phyloP scores from a whole-genome alignment of 1,284 basidiomycete species.

The Pseudozyma thailandica region DNA sequence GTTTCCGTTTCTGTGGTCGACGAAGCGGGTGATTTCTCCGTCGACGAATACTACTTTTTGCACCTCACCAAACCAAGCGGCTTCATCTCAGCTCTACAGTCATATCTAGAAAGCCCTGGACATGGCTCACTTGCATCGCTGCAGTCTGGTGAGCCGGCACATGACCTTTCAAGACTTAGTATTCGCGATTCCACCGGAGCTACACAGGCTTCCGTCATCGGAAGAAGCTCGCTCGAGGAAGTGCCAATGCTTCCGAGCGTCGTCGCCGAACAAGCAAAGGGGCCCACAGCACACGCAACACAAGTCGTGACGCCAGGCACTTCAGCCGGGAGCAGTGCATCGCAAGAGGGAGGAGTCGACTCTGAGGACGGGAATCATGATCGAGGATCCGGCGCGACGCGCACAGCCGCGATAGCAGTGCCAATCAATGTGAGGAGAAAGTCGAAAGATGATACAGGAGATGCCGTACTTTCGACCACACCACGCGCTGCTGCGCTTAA shows the following conservation, averaged over 20 bases:
- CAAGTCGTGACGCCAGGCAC: not conserved
- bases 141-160: slow-evolving; percentile 20
- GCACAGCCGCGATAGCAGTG: slow-evolving; percentile 17
- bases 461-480: slow-evolving; percentile 28
- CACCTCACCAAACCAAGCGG: slow-evolving; percentile 42
- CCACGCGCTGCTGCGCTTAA: slow-evolving; percentile 33
- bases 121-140: slow-evolving; percentile 14
- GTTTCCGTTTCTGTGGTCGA: slow-evolving; percentile 57
- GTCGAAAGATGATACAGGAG: slow-evolving; percentile 20
- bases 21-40: slow-evolving; percentile 51
- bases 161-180: slow-evolving; percentile 30
- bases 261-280: not conserved
- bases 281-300: not conserved
- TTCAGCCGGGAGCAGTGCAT: not conserved
- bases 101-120: slow-evolving; percentile 14
- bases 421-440: slow-evolving; percentile 14
- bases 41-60: slow-evolving; percentile 61
- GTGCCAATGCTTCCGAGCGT: slow-evolving; percentile 26
- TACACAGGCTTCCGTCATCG: slow-evolving; percentile 3
- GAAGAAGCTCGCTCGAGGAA: slow-evolving; percentile 33
- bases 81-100: slow-evolving; percentile 29
- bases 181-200: slow-evolving; percentile 44
- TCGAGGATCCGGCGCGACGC: not conserved
- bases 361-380: not conserved
- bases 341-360: not conserved